Evolutionary conservation across 306 rosid species (phyloP).

Genomic region (Gleditsia sinensis): DNA sequence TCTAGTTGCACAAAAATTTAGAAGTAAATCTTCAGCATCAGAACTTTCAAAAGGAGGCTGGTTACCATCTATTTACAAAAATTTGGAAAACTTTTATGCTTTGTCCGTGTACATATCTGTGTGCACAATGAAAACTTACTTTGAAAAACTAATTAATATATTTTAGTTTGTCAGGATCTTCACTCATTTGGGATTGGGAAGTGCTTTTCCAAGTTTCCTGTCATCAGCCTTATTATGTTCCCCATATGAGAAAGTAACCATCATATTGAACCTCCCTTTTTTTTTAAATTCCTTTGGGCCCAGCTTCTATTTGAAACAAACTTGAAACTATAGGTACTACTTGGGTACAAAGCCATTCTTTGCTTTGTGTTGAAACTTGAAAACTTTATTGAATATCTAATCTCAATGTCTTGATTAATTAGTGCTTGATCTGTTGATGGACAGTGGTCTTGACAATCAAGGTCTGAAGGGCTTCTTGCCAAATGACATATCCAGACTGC

Average conservation of each 20-base stretch:
- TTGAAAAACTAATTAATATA: neutral
- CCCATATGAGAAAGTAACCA: constrained; percentile 2
- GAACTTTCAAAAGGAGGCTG: constrained; percentile 17
- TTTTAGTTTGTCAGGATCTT: neutral
- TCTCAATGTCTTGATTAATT: constrained; percentile 34
- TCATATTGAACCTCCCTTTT: constrained; percentile 6
- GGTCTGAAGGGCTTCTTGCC: constrained; percentile 87
- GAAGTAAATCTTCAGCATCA: neutral
- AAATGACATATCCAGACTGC: constrained; percentile 70
- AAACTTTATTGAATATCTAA: constrained; percentile 27
- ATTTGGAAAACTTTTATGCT: neutral
- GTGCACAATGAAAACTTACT: constrained; percentile 7
- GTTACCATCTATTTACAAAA: neutral
- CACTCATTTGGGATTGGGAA: constrained; percentile 16
- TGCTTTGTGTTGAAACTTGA: constrained; percentile 11
- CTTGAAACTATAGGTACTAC: constrained; percentile 14
- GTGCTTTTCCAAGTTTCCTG: constrained; percentile 15
- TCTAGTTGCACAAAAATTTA: constrained; percentile 16
- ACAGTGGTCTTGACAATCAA: constrained; percentile 93
- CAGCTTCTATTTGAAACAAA: constrained; percentile 20
- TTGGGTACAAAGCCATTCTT: constrained; percentile 18
- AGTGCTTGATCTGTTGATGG: constrained; percentile 44
- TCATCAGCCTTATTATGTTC: constrained; percentile 15
- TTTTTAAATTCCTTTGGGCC: neutral
- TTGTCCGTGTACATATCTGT: neutral